These are phyloP conservation scores for Aspergillus luchuensis DNA, from an alignment of 2,329 filamentous ascomycete species.

Conservation along the genomic window DNA sequence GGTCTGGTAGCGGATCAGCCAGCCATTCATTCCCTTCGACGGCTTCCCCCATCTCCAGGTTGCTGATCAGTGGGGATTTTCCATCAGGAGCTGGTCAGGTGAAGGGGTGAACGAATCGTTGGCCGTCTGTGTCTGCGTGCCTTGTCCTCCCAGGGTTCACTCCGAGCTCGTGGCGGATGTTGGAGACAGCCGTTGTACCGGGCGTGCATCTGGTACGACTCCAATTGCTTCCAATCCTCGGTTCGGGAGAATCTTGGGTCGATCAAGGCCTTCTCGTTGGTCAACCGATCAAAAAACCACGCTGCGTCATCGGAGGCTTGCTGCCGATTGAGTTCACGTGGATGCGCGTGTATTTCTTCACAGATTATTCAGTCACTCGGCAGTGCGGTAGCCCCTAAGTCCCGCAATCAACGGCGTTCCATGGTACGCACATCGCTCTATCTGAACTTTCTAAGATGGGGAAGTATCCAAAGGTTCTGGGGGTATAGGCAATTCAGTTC, in stretches of 20 bases:
- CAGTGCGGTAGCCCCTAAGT: background rate
- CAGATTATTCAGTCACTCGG: background rate
- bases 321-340: background rate
- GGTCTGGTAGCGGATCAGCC: background rate
- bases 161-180: constrained; percentile 1
- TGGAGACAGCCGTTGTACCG: constrained; percentile 14
- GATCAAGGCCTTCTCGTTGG: background rate
- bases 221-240: constrained; percentile 11
- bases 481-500: background rate
- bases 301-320: background rate
- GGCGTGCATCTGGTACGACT: constrained; percentile 10
- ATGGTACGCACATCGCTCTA: background rate
- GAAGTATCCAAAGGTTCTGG: background rate
- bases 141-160: constrained; percentile 2
- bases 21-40: background rate
- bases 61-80: constrained; percentile 9
- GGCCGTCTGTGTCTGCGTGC: background rate
- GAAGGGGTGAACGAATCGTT: background rate
- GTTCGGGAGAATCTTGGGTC: constrained; percentile 11
- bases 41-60: background rate
- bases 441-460: background rate
- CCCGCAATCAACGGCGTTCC: background rate
- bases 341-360: background rate
- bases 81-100: background rate
- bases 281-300: background rate